Conservation (phyloP, 495 filamentous ascomycete species). For the Cladorrhinum samala region DNA sequence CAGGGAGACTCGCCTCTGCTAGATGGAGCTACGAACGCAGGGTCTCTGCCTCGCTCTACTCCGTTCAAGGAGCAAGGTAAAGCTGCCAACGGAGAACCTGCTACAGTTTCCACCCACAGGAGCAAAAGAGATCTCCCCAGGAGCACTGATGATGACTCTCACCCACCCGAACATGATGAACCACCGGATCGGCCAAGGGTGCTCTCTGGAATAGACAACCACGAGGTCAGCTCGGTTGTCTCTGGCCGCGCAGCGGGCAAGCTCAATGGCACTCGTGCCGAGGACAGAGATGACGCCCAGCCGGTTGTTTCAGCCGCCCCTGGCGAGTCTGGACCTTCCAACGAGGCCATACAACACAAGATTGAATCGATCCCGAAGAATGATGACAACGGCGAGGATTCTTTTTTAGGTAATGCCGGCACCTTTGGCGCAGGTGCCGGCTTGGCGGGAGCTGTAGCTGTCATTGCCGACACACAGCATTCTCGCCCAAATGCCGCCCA, state of each 20-base stretch:
- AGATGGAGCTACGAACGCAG: too few relatives aligned
- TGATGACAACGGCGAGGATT: constrained; percentile 34
- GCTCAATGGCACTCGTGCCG: constrained; percentile 26
- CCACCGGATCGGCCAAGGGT: constrained; percentile 29
- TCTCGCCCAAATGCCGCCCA: constrained; percentile 38
- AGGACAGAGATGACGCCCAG: constrained; percentile 39
- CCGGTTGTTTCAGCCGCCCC: constrained; percentile 34
- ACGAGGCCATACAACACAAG: constrained; percentile 24
- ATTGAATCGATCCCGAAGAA: constrained; percentile 17
- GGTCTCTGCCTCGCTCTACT: too few relatives aligned
- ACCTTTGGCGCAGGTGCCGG: constrained; percentile 57
- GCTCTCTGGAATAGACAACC: constrained; percentile 24
- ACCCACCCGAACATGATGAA: constrained; percentile 27
- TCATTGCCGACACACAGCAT: constrained; percentile 27
- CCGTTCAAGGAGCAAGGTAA: too few relatives aligned
- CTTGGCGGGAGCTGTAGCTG: constrained; percentile 39
- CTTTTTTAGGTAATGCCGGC: constrained; percentile 61
- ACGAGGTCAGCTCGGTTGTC: constrained; percentile 39
- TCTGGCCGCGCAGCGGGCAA: constrained; percentile 31
- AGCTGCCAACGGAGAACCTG: too few relatives aligned
- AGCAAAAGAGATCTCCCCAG: constrained; percentile 22
- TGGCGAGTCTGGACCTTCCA: constrained; percentile 18
- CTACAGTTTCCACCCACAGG: constrained; percentile 24
- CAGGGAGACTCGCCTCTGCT: too few relatives aligned
- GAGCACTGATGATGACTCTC: constrained; percentile 28